A percentile compares a stretch with the other conserved stretches of the same genome.
Evolutionary conservation across 2,329 filamentous ascomycete species (phyloP).

Genomic region (Amauroascus verrucosus): DNA sequence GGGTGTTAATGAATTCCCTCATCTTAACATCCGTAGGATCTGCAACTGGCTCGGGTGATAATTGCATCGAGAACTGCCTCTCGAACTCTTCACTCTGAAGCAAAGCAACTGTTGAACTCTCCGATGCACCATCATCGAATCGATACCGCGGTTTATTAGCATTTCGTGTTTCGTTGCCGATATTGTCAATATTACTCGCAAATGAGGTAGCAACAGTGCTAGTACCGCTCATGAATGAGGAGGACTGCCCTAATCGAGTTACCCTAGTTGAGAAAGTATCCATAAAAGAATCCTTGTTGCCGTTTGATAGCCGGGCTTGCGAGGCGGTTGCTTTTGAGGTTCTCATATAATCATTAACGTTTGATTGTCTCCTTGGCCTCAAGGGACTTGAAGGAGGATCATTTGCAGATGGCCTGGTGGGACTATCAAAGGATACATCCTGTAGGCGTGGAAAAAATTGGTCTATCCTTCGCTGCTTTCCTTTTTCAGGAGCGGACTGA

Average conservation of each 20-base stretch:
- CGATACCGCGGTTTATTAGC: neutral
- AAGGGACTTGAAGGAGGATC: neutral
- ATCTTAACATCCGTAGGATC: conserved; percentile 13
- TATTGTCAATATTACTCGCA: neutral
- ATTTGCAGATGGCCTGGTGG: neutral
- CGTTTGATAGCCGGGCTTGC: neutral
- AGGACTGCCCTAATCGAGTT: neutral
- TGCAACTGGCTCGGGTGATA: neutral
- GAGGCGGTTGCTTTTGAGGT: neutral
- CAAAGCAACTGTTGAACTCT: conserved; percentile 3
- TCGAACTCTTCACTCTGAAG: conserved; percentile 6
- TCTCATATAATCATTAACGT: conserved; percentile 4
- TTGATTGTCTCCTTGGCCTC: neutral
- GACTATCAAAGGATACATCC: neutral
- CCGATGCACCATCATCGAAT: conserved; percentile 1
- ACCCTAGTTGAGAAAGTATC: conserved; percentile 9
- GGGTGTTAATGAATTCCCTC: conserved; percentile 22
- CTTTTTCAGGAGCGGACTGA: conserved; percentile 15
- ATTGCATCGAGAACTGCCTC: neutral
- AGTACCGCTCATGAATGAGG: conserved; percentile 3
- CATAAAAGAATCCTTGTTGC: neutral
- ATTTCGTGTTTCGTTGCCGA: neutral
- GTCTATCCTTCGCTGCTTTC: conserved; percentile 18
- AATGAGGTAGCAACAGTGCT: conserved; percentile 13
- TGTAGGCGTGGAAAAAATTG: neutral